Conservation (phyloP, 108 stramenopile species). For the Licmophora abbreviata region DNA sequence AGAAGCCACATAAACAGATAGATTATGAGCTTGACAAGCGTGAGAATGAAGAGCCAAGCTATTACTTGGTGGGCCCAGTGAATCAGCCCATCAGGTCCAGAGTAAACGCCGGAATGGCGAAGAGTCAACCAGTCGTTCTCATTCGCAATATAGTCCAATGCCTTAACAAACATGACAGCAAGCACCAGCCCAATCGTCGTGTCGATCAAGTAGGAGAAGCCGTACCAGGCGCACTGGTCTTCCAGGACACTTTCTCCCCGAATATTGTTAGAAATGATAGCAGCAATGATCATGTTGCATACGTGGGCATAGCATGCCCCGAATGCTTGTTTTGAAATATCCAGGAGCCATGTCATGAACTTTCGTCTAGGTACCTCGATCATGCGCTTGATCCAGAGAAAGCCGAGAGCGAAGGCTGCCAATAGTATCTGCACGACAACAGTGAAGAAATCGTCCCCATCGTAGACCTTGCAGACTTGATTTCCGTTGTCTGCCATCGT, state of each 20-base stretch:
- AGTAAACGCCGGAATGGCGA: constrained; percentile 82
- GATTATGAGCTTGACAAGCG: constrained; percentile 69
- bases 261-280: constrained; percentile 55
- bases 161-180: constrained; percentile 56
- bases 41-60: constrained; percentile 74
- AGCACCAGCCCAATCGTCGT: constrained; percentile 77
- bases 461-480: constrained; percentile 77
- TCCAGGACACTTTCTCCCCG: constrained; percentile 43
- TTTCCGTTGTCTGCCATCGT: no score
- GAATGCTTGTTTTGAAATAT: constrained; percentile 78
- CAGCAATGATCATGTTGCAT: constrained; percentile 82
- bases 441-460: constrained; percentile 74
- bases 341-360: constrained; percentile 81
- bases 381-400: constrained; percentile 74
- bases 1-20: constrained; percentile 63
- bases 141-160: constrained; percentile 59
- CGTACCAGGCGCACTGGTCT: constrained; percentile 92
- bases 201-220: constrained; percentile 82
- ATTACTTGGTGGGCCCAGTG: constrained; percentile 74
- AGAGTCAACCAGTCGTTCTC: constrained; percentile 59
- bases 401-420: constrained; percentile 61
- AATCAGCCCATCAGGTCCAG: constrained; percentile 49
- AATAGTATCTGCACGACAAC: constrained; percentile 70
- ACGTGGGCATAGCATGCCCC: constrained; percentile 89
- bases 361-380: constrained; percentile 63